phyloP scores from a whole-genome alignment of 257 asterid species.

The Coffea eugenioides region DNA sequence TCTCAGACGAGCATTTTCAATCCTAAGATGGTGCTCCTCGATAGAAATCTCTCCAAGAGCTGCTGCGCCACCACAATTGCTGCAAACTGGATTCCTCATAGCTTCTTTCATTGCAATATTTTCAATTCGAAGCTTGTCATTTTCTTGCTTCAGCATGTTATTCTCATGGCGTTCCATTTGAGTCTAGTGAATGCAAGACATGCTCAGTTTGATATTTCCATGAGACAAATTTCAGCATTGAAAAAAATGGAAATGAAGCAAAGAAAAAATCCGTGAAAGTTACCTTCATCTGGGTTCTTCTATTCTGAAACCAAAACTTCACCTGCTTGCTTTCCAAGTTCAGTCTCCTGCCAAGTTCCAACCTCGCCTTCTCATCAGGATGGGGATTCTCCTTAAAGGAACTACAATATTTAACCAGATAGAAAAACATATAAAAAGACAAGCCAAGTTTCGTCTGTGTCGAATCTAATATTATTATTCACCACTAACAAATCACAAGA shows the following conservation, averaged over 20 bases:
- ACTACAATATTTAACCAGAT: conserved; percentile 29
- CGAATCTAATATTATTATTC: neutral
- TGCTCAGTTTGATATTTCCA: conserved; percentile 10
- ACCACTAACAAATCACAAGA: neutral
- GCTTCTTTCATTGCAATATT: conserved; percentile 69
- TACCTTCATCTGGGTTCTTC: conserved; percentile 95
- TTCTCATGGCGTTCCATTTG: conserved; percentile 84
- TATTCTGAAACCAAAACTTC: conserved; percentile 90
- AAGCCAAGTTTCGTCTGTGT: neutral
- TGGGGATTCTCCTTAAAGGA: conserved; percentile 86
- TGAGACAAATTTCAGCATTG: neutral
- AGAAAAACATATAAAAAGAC: neutral
- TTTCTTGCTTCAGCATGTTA: conserved; percentile 63
- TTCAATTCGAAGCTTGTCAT: conserved; percentile 76
- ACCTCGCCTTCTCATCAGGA: conserved; percentile 81
- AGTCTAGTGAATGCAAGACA: conserved; percentile 37
- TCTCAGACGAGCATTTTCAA: conserved; percentile 69
- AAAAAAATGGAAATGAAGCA: neutral
- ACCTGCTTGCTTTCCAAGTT: conserved; percentile 72
- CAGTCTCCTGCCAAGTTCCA: conserved; percentile 64
- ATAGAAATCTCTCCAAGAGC: conserved; percentile 49
- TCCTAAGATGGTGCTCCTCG: conserved; percentile 69
- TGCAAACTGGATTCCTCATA: conserved; percentile 63
- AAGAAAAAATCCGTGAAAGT: conserved; percentile 7
- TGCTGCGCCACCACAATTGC: conserved; percentile 66